Percentiles rank a stretch among this genome's conserved stretches.
phyloP scores from a whole-genome alignment of 176 grass and related monocot genomes.

The Avena eriantha region DNA sequence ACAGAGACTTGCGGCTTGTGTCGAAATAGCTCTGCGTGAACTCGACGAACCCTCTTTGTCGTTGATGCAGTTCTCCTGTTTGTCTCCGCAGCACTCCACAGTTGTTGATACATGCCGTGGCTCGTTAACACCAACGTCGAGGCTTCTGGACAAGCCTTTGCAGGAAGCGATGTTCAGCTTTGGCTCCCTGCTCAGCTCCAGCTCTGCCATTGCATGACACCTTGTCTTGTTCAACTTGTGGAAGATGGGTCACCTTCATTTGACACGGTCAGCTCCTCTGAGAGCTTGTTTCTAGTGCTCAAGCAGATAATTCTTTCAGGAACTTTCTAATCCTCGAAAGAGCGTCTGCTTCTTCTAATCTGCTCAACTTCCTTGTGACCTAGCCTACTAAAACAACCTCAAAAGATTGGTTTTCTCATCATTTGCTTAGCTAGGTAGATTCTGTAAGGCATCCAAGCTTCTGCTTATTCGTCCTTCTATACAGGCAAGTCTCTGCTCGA shows the following conservation, averaged over 20 bases:
- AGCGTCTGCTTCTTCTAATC: constrained; percentile 44
- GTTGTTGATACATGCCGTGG: constrained; percentile 26
- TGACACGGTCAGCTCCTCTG: constrained; percentile 59
- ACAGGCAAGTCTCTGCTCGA: constrained; percentile 74
- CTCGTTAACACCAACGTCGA: constrained; percentile 23
- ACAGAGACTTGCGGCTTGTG: constrained; percentile 45
- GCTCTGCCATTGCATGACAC: background rate
- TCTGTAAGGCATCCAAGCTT: constrained; percentile 46
- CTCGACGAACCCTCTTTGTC: constrained; percentile 46
- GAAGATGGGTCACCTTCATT: constrained; percentile 64
- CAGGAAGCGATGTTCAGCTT: constrained; percentile 64
- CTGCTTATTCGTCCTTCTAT: constrained; percentile 60
- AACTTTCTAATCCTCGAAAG: background rate
- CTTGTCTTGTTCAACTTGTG: constrained; percentile 64
- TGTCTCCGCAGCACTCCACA: background rate
- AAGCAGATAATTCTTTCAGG: constrained; percentile 41
- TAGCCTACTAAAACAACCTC: background rate
- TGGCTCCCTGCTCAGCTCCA: constrained; percentile 37
- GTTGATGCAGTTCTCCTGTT: constrained; percentile 12
- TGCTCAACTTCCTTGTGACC: constrained; percentile 42
- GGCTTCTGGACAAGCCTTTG: constrained; percentile 56
- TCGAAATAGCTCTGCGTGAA: constrained; percentile 61
- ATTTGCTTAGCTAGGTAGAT: background rate
- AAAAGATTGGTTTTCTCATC: constrained; percentile 10
- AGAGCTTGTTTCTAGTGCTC: constrained; percentile 58